phyloP scores from a whole-genome alignment of 495 filamentous ascomycete species.

The Lepraria neglecta region DNA sequence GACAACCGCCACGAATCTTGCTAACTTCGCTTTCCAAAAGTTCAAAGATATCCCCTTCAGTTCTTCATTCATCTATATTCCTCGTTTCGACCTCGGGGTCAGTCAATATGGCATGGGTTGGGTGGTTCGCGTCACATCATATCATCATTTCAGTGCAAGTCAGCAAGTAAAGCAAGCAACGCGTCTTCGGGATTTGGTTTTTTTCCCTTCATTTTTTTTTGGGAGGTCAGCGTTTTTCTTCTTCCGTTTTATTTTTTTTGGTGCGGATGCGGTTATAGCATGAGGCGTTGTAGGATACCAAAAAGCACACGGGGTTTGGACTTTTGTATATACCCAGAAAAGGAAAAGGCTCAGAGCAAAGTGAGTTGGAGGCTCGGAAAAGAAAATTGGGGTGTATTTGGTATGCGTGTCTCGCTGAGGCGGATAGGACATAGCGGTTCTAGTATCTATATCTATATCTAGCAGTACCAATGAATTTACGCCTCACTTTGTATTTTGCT shows the following conservation, averaged over 20 bases:
- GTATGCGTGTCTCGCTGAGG: not conserved
- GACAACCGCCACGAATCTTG: not conserved
- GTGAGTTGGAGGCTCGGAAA: not conserved
- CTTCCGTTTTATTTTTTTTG: not conserved
- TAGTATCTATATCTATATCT: not conserved
- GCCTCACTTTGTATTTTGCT: too few species aligned
- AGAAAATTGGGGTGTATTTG: not conserved
- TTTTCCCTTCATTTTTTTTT: not conserved
- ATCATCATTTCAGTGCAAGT: not conserved
- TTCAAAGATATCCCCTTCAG: conserved; percentile 13
- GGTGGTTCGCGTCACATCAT: not conserved
- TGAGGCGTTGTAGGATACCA: conserved; percentile 1
- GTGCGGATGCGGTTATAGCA: not conserved
- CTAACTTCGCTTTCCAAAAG: conserved; percentile 4
- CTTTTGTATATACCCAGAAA: conserved; percentile 6
- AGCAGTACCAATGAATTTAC: too few species aligned
- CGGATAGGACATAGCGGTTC: too few species aligned
- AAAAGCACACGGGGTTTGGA: conserved; percentile 4
- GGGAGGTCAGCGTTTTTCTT: not conserved
- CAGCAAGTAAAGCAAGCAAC: not conserved
- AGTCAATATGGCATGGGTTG: not conserved
- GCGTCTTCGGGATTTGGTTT: too few species aligned
- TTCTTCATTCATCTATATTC: conserved; percentile 7
- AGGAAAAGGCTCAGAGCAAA: conserved; percentile 1
- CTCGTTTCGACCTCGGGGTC: not conserved